Evolutionary conservation across 768 basidiomycete species (phyloP).

Genomic region (Cyathus striatus): DNA sequence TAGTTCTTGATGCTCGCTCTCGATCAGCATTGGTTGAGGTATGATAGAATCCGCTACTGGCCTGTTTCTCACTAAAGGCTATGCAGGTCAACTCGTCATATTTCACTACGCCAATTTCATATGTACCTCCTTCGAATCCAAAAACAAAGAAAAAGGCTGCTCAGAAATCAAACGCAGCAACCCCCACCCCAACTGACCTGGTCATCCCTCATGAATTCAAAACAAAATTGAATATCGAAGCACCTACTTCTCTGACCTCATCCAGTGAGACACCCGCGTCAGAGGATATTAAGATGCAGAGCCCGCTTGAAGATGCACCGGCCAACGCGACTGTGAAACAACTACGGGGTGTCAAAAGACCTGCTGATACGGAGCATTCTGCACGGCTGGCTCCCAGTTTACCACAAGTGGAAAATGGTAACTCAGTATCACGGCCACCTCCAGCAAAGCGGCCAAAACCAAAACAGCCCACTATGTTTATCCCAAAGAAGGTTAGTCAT

Average conservation of each 20-base stretch:
- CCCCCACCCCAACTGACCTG: slow-evolving; percentile 24
- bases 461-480: slow-evolving; percentile 46
- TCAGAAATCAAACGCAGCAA: slow-evolving; percentile 7
- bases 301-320: slow-evolving; percentile 21
- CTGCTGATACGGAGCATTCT: slow-evolving; percentile 4
- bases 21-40: slow-evolving; percentile 66
- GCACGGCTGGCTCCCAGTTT: slow-evolving; percentile 2
- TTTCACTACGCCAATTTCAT: slow-evolving; percentile 19
- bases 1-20: slow-evolving; percentile 70
- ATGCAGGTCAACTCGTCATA: slow-evolving; percentile 23
- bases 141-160: slow-evolving; percentile 1
- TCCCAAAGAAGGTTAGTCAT: slow-evolving; percentile 69
- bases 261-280: too few relatives aligned
- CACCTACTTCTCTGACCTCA: neutral
- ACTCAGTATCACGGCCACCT: slow-evolving; percentile 17
- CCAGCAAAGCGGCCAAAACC: slow-evolving; percentile 34
- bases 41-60: slow-evolving; percentile 11
- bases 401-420: slow-evolving; percentile 7
- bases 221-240: slow-evolving; percentile 3
- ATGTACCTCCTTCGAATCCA: neutral
- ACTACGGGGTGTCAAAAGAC: neutral
- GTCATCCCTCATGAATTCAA: slow-evolving; percentile 31
- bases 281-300: slow-evolving; percentile 4
- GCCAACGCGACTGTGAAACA: slow-evolving; percentile 1
- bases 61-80: neutral